Percentiles rank a stretch among this genome's conserved stretches.
Evolutionary conservation across 2,329 filamentous ascomycete species (phyloP).

Genomic region (Myriosclerotinia duriaeana): DNA sequence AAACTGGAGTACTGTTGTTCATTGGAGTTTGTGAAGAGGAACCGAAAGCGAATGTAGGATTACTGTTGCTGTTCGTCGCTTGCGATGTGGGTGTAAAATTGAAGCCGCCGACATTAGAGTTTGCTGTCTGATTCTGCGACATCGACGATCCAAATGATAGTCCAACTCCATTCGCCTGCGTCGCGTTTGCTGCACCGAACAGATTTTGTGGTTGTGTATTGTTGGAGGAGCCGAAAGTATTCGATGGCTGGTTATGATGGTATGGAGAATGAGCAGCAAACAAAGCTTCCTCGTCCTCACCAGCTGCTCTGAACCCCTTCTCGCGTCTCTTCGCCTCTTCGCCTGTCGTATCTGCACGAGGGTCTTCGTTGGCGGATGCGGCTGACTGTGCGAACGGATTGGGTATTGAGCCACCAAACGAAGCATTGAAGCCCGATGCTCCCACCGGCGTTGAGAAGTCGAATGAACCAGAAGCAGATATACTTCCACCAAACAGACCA

Average conservation of each 20-base stretch:
- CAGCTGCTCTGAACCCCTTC: conserved; percentile 17
- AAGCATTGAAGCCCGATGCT: conserved; percentile 24
- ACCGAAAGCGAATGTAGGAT: conserved; percentile 19
- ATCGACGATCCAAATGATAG: conserved; percentile 17
- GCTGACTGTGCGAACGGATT: conserved; percentile 21
- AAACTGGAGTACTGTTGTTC: conserved; percentile 9
- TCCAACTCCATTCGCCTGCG: conserved; percentile 11
- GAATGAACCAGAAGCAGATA: conserved; percentile 35
- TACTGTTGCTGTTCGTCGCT: conserved; percentile 2
- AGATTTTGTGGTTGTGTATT: conserved; percentile 7
- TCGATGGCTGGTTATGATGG: conserved; percentile 10
- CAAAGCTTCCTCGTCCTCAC: conserved; percentile 5
- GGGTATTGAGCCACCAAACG: conserved; percentile 23
- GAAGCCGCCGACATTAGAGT: conserved; percentile 11
- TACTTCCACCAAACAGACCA: conserved; percentile 38
- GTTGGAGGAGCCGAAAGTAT: conserved; percentile 7
- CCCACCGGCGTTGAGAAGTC: conserved; percentile 34
- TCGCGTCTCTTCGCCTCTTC: conserved; percentile 21
- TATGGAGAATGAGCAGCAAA: conserved; percentile 16
- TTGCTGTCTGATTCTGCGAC: conserved; percentile 1
- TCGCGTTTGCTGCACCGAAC: conserved; percentile 12
- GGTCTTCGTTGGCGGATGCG: conserved; percentile 24
- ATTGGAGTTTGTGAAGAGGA: conserved; percentile 17
- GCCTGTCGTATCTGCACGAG: conserved; percentile 25
- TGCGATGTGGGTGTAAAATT: conserved; percentile 15